phyloP scores from a whole-genome alignment of 1,284 basidiomycete genomes.

The Marasmius fiardii region DNA sequence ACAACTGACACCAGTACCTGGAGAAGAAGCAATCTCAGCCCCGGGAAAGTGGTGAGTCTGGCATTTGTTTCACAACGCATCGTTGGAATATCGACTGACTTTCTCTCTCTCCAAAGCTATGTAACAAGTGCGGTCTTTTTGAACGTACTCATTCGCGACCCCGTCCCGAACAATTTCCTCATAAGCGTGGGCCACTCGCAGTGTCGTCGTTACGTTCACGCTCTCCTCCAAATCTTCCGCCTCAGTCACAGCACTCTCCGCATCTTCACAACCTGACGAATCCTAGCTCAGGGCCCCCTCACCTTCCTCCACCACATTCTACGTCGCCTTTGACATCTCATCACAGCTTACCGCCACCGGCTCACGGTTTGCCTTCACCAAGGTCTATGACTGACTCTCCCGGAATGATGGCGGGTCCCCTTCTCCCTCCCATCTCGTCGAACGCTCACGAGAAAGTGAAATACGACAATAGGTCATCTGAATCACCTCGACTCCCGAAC shows the following conservation, averaged over 20 bases:
- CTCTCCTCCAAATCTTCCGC: conserved; percentile 3
- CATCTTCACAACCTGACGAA: not conserved
- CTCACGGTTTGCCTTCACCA: not conserved
- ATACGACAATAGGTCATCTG: not conserved
- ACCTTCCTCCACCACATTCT: not conserved
- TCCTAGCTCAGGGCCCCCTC: not conserved
- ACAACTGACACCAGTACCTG: conserved; percentile 78
- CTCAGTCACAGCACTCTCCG: conserved; percentile 6
- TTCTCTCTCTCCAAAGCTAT: conserved; percentile 46
- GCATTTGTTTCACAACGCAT: conserved; percentile 6
- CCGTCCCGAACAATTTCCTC: conserved; percentile 76
- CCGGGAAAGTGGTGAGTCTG: conserved; percentile 80
- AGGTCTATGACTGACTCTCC: not conserved
- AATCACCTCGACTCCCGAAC: not conserved
- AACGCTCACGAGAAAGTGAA: not conserved
- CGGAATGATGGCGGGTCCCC: not conserved
- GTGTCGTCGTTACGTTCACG: conserved; percentile 7
- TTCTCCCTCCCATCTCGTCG: not conserved
- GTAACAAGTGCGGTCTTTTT: conserved; percentile 83
- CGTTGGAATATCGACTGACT: conserved; percentile 1
- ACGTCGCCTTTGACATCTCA: not conserved
- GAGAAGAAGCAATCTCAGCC: conserved; percentile 71
- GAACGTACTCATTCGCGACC: conserved; percentile 79
- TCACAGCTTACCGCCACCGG: not conserved
- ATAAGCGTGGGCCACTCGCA: conserved; percentile 66